Conservation (phyloP, 495 filamentous ascomycete genomes). For the Xylona heveae region DNA sequence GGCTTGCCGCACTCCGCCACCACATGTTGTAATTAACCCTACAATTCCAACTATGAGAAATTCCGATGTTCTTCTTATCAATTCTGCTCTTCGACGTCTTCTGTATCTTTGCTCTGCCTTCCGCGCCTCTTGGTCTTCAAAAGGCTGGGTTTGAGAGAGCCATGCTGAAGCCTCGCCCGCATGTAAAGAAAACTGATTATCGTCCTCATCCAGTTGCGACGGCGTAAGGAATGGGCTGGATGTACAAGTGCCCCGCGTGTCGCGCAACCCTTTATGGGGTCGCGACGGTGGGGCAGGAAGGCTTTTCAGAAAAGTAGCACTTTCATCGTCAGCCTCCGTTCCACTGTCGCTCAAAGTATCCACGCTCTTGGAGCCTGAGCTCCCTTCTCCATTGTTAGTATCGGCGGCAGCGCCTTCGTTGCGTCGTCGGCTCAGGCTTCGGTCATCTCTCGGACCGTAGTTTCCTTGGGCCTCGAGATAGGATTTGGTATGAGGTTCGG, state of each 20-base stretch:
- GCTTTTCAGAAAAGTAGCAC: slow-evolving; percentile 45
- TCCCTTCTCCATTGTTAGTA: slow-evolving; percentile 10
- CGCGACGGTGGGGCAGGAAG: slow-evolving; percentile 52
- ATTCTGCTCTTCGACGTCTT: not conserved
- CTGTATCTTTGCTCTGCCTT: not conserved
- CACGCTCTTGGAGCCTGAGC: slow-evolving; percentile 18
- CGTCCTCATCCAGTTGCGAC: slow-evolving; percentile 33
- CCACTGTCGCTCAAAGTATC: slow-evolving; percentile 62
- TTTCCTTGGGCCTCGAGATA: slow-evolving; percentile 2
- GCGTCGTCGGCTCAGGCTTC: slow-evolving; percentile 5
- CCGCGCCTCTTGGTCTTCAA: not conserved
- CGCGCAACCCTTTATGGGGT: slow-evolving; percentile 50
- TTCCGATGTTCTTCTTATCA: not conserved
- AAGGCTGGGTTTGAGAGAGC: not conserved
- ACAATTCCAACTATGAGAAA: not conserved
- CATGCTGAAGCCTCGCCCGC: not conserved
- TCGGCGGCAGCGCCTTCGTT: slow-evolving; percentile 8
- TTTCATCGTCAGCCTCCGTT: slow-evolving; percentile 81
- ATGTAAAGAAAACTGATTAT: slow-evolving; percentile 5
- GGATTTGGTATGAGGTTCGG: slow-evolving; percentile 4
- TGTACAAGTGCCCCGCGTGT: slow-evolving; percentile 8
- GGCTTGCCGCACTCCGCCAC: not conserved
- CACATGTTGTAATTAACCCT: not conserved
- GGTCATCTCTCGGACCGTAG: not conserved
- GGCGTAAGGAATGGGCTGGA: slow-evolving; percentile 38